Evolutionary conservation across 768 basidiomycete species (phyloP).

Genomic region (Gloeopeniophorella convolvens): DNA sequence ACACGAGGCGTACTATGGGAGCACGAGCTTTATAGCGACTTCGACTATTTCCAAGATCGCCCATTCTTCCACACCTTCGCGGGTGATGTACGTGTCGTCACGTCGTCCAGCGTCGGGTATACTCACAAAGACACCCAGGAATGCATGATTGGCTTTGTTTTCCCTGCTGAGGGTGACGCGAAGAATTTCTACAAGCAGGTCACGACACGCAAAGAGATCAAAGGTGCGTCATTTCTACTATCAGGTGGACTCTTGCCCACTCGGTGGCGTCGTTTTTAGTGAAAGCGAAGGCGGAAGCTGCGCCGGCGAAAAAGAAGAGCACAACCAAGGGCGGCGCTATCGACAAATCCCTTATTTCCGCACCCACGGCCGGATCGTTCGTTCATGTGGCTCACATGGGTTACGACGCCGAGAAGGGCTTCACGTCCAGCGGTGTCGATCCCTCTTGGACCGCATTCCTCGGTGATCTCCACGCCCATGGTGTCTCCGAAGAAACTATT

Average conservation of each 20-base stretch:
- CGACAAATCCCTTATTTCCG: constrained; percentile 90
- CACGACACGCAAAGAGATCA: constrained; percentile 52
- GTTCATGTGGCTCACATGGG: constrained; percentile 94
- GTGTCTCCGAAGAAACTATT: constrained; percentile 64
- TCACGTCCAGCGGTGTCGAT: constrained; percentile 82
- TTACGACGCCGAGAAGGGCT: constrained; percentile 81
- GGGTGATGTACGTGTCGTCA: constrained; percentile 69
- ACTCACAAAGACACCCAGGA: constrained; percentile 38
- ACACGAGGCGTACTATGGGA: constrained; percentile 90
- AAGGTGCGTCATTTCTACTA: constrained; percentile 23
- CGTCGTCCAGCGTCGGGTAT: neutral
- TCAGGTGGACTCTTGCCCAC: neutral
- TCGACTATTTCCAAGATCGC: constrained; percentile 78
- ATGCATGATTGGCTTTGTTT: constrained; percentile 89
- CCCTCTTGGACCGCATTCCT: constrained; percentile 81
- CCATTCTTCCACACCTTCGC: constrained; percentile 90
- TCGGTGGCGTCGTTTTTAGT: constrained; percentile 19
- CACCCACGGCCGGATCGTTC: constrained; percentile 71
- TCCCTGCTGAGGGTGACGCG: constrained; percentile 82
- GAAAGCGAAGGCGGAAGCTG: constrained; percentile 39
- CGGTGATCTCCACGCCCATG: constrained; percentile 52
- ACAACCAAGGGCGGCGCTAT: constrained; percentile 65
- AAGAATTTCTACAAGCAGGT: constrained; percentile 84
- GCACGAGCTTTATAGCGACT: constrained; percentile 79
- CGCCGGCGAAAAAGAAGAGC: constrained; percentile 52